Base-by-base conservation (phyloP, 192 early-diverging fungal genomes). In the Coemansia sp. region DNA sequence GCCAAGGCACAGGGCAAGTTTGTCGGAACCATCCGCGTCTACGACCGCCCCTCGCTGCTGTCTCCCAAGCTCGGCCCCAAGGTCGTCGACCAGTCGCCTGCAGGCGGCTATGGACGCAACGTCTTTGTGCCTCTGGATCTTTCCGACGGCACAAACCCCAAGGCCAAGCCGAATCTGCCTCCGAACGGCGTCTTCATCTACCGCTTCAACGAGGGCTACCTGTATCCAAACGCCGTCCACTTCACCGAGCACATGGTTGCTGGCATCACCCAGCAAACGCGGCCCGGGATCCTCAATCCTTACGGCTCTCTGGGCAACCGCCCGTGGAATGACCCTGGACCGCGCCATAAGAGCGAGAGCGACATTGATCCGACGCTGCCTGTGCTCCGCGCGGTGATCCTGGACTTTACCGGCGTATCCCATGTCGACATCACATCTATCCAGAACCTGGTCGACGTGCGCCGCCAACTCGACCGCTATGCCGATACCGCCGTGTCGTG, bases 401-500 rank as follows among this genome's bases (percentile, higher is more conserved):
- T 97, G 58, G 95, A 97, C 68, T 88, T 97, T 55, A 81, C 87
- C 0, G 87, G 85, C 22, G 92, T 95, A 20, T 89, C 90, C 38
- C 67, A 85, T 34, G 83, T 95, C 48, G 95, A 97, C 65, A 86
- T 87, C 18, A 92, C 93, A 1, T 93, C 92, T 17, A 64, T 92
- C 38, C 90, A 93, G 68, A 83, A 83, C 34, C 83, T 97, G 5
- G 71, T 90, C 7, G 92, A 94, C 38, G 73, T 87, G 14, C 82
- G 85, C 29, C 69, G 76, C 28, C 86, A 89, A 60, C 73, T 87
- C 14, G 84, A 80, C 55, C 73, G 80, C 36, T 86, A 83, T 50
- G 76, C 86, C 7, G 78, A 86, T 48, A 50, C 61, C 29, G 5
- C 36, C 5, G 85, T 88, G 8, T 50, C 74, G 29, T 84, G 86